phyloP scores from a whole-genome alignment of 1,284 basidiomycete genomes.

The Cerrena zonata region DNA sequence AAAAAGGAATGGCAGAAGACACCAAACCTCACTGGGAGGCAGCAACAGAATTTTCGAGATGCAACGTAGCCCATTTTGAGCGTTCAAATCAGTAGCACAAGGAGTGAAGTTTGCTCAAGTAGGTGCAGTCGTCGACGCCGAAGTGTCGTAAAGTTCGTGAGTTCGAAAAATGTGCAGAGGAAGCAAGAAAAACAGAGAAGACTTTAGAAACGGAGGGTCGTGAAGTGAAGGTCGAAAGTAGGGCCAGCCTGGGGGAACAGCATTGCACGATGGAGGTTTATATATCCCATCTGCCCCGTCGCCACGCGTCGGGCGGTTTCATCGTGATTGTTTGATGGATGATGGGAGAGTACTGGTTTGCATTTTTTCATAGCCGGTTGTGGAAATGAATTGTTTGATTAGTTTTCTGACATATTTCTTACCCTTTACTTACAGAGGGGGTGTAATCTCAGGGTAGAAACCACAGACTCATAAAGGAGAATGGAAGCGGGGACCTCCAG shows the following conservation, averaged over 20 bases:
- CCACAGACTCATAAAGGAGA: too few species aligned
- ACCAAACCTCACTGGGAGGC: constrained; percentile 56
- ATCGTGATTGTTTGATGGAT: constrained; percentile 8
- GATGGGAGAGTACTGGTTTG: not conserved
- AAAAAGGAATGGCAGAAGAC: constrained; percentile 51
- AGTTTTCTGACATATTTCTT: too few species aligned
- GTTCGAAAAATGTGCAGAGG: constrained; percentile 9
- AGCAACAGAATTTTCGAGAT: constrained; percentile 49
- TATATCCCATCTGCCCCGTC: constrained; percentile 5
- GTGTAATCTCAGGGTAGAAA: too few species aligned
- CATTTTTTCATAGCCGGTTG: too few species aligned
- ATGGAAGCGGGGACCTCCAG: too few species aligned
- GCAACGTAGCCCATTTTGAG: constrained; percentile 25
- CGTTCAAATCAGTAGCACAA: constrained; percentile 7
- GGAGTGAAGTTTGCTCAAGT: constrained; percentile 1
- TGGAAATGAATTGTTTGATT: too few species aligned
- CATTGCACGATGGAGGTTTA: constrained; percentile 8
- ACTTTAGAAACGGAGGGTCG: constrained; percentile 11
- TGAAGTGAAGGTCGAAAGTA: constrained; percentile 19
- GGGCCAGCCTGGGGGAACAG: constrained; percentile 18
- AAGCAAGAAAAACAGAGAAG: constrained; percentile 10
- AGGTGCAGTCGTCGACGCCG: too few species aligned
- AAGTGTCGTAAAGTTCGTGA: not conserved
- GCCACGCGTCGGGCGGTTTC: constrained; percentile 13
- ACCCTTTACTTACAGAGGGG: too few species aligned